Evolutionary conservation across 495 filamentous ascomycete genomes (phyloP).

Genomic region (Xylaria telfairii): DNA sequence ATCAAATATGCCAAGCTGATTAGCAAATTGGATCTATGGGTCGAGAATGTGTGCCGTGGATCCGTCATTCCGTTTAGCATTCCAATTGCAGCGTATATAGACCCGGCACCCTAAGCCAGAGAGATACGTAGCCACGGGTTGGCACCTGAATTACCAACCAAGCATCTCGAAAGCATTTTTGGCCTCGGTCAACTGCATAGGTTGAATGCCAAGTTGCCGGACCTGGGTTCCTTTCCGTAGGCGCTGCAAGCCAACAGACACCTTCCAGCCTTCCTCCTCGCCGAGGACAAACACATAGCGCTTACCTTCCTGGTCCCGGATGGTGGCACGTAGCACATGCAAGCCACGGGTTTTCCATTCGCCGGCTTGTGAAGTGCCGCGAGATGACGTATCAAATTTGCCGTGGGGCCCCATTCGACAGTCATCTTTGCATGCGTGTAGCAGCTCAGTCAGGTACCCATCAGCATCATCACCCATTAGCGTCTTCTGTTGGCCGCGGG

Average conservation of each 20-base stretch:
- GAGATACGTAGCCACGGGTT: background rate
- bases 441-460: slow-evolving; percentile 61
- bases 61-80: background rate
- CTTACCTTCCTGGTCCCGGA: slow-evolving; percentile 84
- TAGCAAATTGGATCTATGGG: background rate
- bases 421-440: slow-evolving; percentile 66
- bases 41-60: slow-evolving; percentile 11
- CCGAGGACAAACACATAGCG: slow-evolving; percentile 81
- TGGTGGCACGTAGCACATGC: slow-evolving; percentile 81
- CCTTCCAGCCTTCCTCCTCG: slow-evolving; percentile 92
- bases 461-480: slow-evolving; percentile 68
- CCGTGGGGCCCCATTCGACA: slow-evolving; percentile 55
- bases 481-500: slow-evolving; percentile 50
- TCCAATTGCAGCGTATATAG: slow-evolving; percentile 9
- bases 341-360: slow-evolving; percentile 61
- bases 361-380: slow-evolving; percentile 42
- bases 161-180: slow-evolving; percentile 64
- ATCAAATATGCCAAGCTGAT: background rate
- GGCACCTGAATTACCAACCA: slow-evolving; percentile 53
- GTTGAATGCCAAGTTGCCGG: slow-evolving; percentile 67
- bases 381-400: slow-evolving; percentile 43
- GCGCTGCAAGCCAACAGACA: slow-evolving; percentile 77
- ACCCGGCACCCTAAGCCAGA: background rate
- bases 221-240: slow-evolving; percentile 75
- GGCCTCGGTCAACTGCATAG: slow-evolving; percentile 65